phyloP scores from a whole-genome alignment of 169 alveolate species.

The Babesia bovis region DNA sequence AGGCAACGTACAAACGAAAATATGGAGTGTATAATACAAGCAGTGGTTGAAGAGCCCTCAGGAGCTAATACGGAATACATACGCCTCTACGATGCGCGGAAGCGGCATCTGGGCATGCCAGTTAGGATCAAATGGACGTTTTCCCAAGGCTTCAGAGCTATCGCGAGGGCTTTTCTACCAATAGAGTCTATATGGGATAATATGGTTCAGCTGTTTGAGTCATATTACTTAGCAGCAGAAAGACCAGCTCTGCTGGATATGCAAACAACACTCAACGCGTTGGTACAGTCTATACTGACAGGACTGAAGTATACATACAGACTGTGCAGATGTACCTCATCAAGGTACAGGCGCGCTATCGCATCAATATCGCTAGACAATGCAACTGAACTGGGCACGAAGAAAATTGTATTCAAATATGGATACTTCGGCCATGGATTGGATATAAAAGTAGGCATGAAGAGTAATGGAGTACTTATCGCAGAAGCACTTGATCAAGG shows the following conservation, averaged over 20 bases:
- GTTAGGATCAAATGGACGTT: neutral
- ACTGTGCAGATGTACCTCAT: conserved; percentile 12
- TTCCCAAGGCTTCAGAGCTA: conserved; percentile 8
- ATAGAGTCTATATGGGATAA: neutral
- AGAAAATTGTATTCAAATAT: conserved; percentile 40
- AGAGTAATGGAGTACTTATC: conserved; percentile 7
- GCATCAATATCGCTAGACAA: neutral
- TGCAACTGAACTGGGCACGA: neutral
- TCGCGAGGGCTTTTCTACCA: conserved; percentile 7
- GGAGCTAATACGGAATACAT: neutral
- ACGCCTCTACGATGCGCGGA: conserved; percentile 35
- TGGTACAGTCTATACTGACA: neutral
- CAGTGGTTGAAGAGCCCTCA: conserved; percentile 28
- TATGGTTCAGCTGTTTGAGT: neutral
- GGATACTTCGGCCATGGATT: conserved; percentile 31
- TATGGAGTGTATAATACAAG: conserved; percentile 33
- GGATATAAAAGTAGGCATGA: neutral
- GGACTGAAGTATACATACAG: neutral
- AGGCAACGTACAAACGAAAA: no score
- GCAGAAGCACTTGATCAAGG: conserved; percentile 21
- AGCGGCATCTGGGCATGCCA: conserved; percentile 26
- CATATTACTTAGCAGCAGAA: conserved; percentile 18
- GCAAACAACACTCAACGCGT: neutral
- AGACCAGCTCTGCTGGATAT: conserved; percentile 20
- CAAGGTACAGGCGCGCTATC: conserved; percentile 13